A percentile compares a stretch with the other conserved stretches of the same genome.
phyloP scores from a whole-genome alignment of 441 rosid species.

The Populus trichocarpa region DNA sequence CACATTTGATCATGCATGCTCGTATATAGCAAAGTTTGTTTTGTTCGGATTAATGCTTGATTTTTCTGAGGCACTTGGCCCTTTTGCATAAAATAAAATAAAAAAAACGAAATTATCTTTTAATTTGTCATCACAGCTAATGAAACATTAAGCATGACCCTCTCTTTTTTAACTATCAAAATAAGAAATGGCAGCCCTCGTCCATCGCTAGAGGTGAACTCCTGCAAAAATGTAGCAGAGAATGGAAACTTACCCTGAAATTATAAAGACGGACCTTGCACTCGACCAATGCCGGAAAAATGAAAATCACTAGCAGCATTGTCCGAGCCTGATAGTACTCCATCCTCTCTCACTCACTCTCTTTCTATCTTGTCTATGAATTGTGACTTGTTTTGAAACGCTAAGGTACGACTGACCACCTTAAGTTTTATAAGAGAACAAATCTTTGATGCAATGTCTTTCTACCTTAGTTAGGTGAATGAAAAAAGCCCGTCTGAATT shows the following conservation, averaged over 20 bases:
- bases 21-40: not conserved
- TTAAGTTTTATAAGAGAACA: conserved; percentile 16
- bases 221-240: not conserved
- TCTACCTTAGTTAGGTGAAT: conserved; percentile 50
- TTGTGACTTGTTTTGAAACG: conserved; percentile 2
- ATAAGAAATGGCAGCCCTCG: not conserved
- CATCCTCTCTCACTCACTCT: conserved; percentile 14
- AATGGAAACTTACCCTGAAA: conserved; percentile 50
- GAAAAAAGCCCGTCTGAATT: conserved; percentile 21
- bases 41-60: not conserved
- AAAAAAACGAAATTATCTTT: too few relatives aligned
- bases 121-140: not conserved
- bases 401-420: conserved; percentile 15
- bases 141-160: not conserved
- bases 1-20: not conserved
- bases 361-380: not conserved
- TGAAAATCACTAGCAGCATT: conserved; percentile 29
- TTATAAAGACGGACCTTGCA: conserved; percentile 51
- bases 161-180: not conserved
- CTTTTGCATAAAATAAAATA: too few relatives aligned
- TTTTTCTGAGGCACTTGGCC: not conserved
- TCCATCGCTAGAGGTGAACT: not conserved
- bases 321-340: conserved; percentile 13
- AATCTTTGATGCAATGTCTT: conserved; percentile 46
- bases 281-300: conserved; percentile 39